Conservation (phyloP, 129 eudicot species). For the Pittosporum tobira region DNA sequence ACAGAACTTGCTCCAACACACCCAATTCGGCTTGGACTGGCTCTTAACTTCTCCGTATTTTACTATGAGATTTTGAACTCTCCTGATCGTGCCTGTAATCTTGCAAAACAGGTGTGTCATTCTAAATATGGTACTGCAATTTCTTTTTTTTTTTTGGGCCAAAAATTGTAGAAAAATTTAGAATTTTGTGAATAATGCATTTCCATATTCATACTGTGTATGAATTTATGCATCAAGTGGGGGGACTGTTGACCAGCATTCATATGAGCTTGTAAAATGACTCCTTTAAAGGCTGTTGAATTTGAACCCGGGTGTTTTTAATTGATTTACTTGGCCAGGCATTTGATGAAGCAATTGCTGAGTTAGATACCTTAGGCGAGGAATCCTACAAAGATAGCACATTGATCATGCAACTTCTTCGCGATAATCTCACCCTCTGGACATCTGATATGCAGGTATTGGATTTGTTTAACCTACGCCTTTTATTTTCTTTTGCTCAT, state of each 20-base stretch:
- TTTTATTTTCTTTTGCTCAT: background rate
- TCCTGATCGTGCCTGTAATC: constrained; percentile 67
- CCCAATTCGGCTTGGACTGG: constrained; percentile 61
- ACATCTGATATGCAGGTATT: constrained; percentile 80
- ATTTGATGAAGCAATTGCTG: constrained; percentile 80
- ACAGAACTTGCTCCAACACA: constrained; percentile 64
- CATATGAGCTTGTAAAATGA: background rate
- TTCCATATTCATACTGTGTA: background rate
- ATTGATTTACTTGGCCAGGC: constrained; percentile 28
- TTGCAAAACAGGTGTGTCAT: constrained; percentile 51
- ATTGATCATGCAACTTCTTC: constrained; percentile 71
- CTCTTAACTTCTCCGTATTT: constrained; percentile 67
- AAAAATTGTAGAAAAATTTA: background rate
- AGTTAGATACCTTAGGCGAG: constrained; percentile 68
- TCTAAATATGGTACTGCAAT: background rate
- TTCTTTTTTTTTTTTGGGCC: too few species aligned
- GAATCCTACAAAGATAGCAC: constrained; percentile 87
- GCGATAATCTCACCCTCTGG: constrained; percentile 68
- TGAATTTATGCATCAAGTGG: background rate
- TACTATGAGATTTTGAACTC: constrained; percentile 64
- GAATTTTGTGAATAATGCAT: background rate
- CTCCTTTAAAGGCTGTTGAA: background rate
- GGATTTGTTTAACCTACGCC: background rate
- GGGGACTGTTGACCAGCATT: background rate
- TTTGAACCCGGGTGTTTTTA: background rate